Conservation (phyloP, 257 asterid genomes). For the Scutellaria minor region DNA sequence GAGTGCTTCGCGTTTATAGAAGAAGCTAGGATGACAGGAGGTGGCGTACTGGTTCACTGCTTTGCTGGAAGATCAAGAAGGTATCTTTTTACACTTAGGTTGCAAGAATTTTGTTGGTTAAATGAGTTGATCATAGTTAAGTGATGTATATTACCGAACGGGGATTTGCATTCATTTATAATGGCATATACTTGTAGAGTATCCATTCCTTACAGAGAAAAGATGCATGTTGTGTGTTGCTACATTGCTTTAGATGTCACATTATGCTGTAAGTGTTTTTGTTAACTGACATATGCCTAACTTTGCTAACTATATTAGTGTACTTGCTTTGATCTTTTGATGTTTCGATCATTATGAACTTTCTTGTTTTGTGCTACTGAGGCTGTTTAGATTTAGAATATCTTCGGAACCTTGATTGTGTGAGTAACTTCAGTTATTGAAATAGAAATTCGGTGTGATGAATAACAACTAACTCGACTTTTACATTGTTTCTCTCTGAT, state of each 20-base stretch:
- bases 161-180: neutral
- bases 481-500: neutral
- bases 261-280: neutral
- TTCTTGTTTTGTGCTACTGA: neutral
- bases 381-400: neutral
- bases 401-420: no score
- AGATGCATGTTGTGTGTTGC: neutral
- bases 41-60: slow-evolving; percentile 86
- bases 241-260: neutral
- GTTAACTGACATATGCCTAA: neutral
- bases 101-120: neutral
- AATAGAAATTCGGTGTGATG: no score
- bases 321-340: neutral
- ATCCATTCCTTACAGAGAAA: neutral
- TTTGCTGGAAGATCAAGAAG: slow-evolving; percentile 89
- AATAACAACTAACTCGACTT: no score
- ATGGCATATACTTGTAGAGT: neutral
- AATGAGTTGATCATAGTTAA: neutral
- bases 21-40: slow-evolving; percentile 68
- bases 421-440: no score
- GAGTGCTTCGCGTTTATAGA: slow-evolving; percentile 85
- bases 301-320: neutral
- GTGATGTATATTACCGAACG: slow-evolving; percentile 5
- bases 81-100: slow-evolving; percentile 39
- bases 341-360: neutral